phyloP scores from a whole-genome alignment of 2,329 filamentous ascomycete genomes.

The Talaromyces sp. region DNA sequence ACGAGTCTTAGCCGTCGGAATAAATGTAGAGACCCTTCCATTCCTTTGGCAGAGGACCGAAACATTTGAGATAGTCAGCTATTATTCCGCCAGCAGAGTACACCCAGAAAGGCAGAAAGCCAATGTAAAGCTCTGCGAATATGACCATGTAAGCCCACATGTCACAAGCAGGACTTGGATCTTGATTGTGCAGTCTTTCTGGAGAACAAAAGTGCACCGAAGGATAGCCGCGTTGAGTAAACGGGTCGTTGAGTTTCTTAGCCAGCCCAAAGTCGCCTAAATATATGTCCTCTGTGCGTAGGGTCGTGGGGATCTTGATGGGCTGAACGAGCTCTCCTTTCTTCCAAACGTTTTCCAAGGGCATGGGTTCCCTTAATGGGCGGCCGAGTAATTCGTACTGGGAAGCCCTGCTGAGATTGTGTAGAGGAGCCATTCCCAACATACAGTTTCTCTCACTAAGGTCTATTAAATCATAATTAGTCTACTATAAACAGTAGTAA shows the following conservation, averaged over 20 bases:
- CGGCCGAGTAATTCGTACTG: not conserved
- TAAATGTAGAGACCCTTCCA: not conserved
- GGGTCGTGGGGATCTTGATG: not conserved
- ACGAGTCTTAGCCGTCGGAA: not conserved
- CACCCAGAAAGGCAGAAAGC: not conserved
- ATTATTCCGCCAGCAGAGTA: not conserved
- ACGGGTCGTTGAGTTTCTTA: not conserved
- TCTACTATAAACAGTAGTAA: too few species aligned
- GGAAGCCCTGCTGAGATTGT: not conserved
- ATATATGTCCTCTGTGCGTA: not conserved
- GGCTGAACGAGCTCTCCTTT: not conserved
- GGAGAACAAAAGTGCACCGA: not conserved
- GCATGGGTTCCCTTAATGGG: not conserved
- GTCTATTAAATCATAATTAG: not conserved
- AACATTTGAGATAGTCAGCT: not conserved
- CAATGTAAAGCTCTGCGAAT: not conserved
- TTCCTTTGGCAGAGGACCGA: not conserved
- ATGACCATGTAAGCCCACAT: not conserved
- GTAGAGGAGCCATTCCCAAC: not conserved
- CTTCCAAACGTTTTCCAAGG: not conserved
- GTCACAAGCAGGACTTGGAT: not conserved
- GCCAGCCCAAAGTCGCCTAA: not conserved
- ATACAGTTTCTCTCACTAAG: not conserved
- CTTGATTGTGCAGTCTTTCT: not conserved
- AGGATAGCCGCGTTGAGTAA: not conserved